Percentiles rank a stretch among this genome's conserved stretches.
These are phyloP conservation scores for Flaveria ramosissima DNA, from an alignment of 129 eudicot genomes.

Conservation along the genomic window DNA sequence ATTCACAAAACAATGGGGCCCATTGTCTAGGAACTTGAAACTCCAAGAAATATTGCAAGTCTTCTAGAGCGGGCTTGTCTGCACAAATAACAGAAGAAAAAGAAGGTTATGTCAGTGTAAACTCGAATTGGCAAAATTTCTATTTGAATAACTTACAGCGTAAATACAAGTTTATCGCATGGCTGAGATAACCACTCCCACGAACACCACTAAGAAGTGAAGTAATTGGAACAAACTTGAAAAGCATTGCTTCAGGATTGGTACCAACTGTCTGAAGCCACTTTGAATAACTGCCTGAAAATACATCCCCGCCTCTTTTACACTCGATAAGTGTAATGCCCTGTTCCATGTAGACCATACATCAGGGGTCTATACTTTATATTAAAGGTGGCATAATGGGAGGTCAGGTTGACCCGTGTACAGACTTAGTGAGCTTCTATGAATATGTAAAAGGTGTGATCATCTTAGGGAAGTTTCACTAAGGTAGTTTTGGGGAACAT, in stretches of 20 bases:
- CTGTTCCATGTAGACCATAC: slow-evolving; percentile 23
- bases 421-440: too few species aligned
- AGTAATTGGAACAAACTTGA: slow-evolving; percentile 34
- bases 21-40: slow-evolving; percentile 37
- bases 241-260: slow-evolving; percentile 28
- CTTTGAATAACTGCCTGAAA: slow-evolving; percentile 30
- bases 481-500: too few species aligned
- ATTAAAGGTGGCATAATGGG: neutral
- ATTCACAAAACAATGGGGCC: slow-evolving; percentile 27
- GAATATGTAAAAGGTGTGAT: neutral
- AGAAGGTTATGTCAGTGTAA: neutral
- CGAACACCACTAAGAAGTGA: slow-evolving; percentile 35
- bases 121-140: neutral
- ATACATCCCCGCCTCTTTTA: slow-evolving; percentile 36
- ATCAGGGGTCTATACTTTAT: neutral
- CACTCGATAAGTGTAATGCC: slow-evolving; percentile 29
- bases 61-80: slow-evolving; percentile 30
- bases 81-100: neutral
- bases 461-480: too few species aligned
- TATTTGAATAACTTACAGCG: slow-evolving; percentile 27
- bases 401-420: neutral
- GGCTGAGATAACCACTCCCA: slow-evolving; percentile 33
- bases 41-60: slow-evolving; percentile 30
- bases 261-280: slow-evolving; percentile 35
- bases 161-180: slow-evolving; percentile 32